Conservation (phyloP, 139 green algal species). For the Chlamydomonas urium region DNA sequence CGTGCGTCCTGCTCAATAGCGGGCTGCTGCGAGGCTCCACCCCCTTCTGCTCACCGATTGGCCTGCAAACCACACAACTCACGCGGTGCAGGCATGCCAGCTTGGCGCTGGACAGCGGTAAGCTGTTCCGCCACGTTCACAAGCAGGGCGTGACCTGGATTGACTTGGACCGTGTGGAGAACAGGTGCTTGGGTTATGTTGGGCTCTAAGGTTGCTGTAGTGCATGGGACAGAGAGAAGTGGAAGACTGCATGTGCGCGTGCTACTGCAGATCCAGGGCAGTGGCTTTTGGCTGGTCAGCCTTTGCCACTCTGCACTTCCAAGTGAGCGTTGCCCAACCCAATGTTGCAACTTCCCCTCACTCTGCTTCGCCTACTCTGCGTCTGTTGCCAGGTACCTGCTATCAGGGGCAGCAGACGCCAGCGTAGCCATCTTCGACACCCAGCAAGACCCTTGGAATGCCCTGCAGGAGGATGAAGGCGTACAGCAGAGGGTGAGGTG, state of each 20-base stretch:
- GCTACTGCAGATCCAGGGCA: not conserved
- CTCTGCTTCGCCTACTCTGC: not conserved
- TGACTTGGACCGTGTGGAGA: not conserved
- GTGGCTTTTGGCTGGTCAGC: not conserved
- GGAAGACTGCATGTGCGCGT: not conserved
- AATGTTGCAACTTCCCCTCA: not conserved
- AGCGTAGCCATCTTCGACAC: conserved; percentile 11
- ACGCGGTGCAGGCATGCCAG: not conserved
- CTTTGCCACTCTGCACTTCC: not conserved
- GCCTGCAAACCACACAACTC: too few species aligned
- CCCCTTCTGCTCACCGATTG: too few species aligned
- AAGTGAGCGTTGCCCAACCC: not conserved
- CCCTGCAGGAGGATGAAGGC: not conserved
- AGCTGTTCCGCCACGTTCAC: not conserved
- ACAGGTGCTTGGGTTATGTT: not conserved
- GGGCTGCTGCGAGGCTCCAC: too few species aligned
- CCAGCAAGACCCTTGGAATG: not conserved
- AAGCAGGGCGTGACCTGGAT: not conserved
- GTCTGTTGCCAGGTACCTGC: conserved; percentile 4
- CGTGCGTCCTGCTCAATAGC: too few species aligned
- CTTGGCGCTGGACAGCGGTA: not conserved
- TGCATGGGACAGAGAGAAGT: too few species aligned
- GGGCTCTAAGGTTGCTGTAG: not conserved
- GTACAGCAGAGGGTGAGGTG: not conserved
- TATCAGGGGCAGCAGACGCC: conserved; percentile 6